These are phyloP conservation scores for Malania oleifera DNA, from an alignment of 164 flowering plant species.

Conservation along the genomic window DNA sequence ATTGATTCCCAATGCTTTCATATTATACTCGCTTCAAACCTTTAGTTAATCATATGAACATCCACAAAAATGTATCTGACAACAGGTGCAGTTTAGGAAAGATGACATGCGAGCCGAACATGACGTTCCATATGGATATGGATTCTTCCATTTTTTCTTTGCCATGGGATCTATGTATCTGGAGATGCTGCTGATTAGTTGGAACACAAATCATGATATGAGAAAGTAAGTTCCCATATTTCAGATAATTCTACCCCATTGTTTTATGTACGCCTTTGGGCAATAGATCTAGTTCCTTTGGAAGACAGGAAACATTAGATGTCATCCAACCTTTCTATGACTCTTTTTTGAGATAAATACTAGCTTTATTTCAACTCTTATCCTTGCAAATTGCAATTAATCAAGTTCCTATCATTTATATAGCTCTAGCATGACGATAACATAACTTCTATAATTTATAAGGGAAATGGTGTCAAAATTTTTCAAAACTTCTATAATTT, in stretches of 20 bases:
- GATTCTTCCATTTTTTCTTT: conserved; percentile 91
- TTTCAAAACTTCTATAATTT: no score
- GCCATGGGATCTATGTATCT: conserved; percentile 92
- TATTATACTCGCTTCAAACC: conserved; percentile 29
- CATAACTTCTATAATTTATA: neutral
- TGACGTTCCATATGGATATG: conserved; percentile 87
- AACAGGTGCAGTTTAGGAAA: conserved; percentile 62
- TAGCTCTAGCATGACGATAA: neutral
- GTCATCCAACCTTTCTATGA: no score
- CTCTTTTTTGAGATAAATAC: no score
- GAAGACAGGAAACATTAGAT: neutral
- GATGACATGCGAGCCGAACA: conserved; percentile 43
- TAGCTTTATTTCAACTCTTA: no score
- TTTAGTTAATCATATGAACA: neutral
- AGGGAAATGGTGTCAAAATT: no score
- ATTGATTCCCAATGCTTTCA: conserved; percentile 90
- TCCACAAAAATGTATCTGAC: conserved; percentile 16
- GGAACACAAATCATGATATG: conserved; percentile 76
- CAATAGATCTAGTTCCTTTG: neutral
- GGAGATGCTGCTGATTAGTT: conserved; percentile 80
- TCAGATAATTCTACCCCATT: neutral
- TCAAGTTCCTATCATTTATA: no score
- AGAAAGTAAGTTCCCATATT: conserved; percentile 43
- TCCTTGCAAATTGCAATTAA: no score
- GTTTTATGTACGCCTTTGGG: neutral